Percentiles rank a stretch among this genome's conserved stretches.
Conservation (phyloP, 805 yeast genomes). For the Cyberlindnera misumaiensis region DNA sequence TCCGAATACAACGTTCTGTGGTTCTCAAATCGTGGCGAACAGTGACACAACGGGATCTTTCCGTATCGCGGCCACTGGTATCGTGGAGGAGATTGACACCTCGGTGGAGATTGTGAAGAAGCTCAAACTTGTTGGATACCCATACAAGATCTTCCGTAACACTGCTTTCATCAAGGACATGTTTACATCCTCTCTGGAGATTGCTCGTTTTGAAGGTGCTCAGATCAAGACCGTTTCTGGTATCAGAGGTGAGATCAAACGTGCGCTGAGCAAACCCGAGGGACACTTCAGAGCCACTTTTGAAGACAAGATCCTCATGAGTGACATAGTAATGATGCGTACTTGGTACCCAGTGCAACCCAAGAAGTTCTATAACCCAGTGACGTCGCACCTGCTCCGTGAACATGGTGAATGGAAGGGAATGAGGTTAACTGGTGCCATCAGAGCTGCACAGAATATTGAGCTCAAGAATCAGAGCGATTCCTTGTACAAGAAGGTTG, state of each 20-base stretch:
- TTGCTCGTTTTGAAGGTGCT: constrained; percentile 97
- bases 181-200: constrained; percentile 89
- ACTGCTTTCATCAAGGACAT: constrained; percentile 97
- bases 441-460: constrained; percentile 67
- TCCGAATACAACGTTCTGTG: constrained; percentile 96
- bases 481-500: constrained; percentile 60
- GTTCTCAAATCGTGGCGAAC: constrained; percentile 81
- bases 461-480: constrained; percentile 54
- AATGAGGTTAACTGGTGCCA: constrained; percentile 91
- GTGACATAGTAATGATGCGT: constrained; percentile 82
- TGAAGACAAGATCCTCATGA: constrained; percentile 88
- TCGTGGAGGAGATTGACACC: constrained; percentile 88
- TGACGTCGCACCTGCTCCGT: constrained; percentile 73
- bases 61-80: constrained; percentile 95
- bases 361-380: constrained; percentile 91
- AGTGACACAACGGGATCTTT: constrained; percentile 82
- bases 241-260: constrained; percentile 92
- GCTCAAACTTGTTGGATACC: constrained; percentile 90
- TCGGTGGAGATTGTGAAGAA: constrained; percentile 90
- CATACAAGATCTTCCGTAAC: constrained; percentile 87
- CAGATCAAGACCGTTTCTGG: constrained; percentile 95
- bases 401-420: constrained; percentile 92
- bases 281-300: constrained; percentile 95
- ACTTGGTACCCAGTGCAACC: constrained; percentile 97
- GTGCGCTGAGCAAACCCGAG: constrained; percentile 90